Evolutionary conservation across 2,329 filamentous ascomycete genomes (phyloP).

Genomic region (Calonectria fujianensis): DNA sequence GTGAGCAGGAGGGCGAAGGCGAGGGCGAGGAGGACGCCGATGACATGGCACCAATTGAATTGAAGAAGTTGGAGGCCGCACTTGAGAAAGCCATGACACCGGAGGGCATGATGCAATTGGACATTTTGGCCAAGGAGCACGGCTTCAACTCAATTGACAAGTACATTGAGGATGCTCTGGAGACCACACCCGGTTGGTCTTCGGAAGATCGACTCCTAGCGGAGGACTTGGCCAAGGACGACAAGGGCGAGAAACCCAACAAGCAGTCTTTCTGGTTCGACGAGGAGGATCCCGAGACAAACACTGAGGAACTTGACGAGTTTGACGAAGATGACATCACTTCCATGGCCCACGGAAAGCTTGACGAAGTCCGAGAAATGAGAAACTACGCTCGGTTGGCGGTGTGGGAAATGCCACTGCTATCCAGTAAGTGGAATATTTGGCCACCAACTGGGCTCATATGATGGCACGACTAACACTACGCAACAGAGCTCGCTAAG

Average conservation of each 20-base stretch:
- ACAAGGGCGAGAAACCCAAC: constrained; percentile 59
- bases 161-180: constrained; percentile 55
- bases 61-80: constrained; percentile 57
- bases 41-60: constrained; percentile 52
- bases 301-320: constrained; percentile 74
- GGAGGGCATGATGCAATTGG: constrained; percentile 59
- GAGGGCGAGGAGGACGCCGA: constrained; percentile 51
- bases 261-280: constrained; percentile 69
- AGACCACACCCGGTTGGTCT: constrained; percentile 56
- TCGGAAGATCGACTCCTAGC: constrained; percentile 58
- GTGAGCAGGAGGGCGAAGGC: constrained; percentile 46
- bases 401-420: constrained; percentile 96
- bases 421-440: constrained; percentile 80
- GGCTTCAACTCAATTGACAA: constrained; percentile 59
- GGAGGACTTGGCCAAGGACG: constrained; percentile 57
- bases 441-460: too few relatives aligned
- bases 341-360: constrained; percentile 86
- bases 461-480: constrained; percentile 35
- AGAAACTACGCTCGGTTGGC: constrained; percentile 90
- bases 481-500: constrained; percentile 82
- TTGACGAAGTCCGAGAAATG: constrained; percentile 91
- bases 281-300: constrained; percentile 68
- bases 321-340: constrained; percentile 91
- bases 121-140: constrained; percentile 60
- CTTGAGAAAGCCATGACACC: constrained; percentile 57